phyloP scores from a whole-genome alignment of 495 filamentous ascomycete genomes.

The Lophium mytilinum region DNA sequence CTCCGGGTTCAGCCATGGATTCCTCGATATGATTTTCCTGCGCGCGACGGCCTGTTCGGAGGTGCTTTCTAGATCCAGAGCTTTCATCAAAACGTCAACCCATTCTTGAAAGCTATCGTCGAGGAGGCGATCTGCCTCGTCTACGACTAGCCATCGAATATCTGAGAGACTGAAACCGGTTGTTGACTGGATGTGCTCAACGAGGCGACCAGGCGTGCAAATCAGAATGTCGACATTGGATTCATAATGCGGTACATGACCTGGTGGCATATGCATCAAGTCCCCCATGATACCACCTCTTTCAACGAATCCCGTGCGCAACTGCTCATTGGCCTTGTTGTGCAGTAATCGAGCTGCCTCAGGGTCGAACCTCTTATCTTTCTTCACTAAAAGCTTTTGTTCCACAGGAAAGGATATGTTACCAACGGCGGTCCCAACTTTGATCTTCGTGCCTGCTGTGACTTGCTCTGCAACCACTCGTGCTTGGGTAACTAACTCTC shows the following conservation, averaged over 20 bases:
- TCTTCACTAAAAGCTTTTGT: conserved; percentile 55
- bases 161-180: conserved; percentile 66
- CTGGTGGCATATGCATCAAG: conserved; percentile 38
- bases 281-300: conserved; percentile 40
- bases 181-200: conserved; percentile 82
- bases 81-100: conserved; percentile 63
- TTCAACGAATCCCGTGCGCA: conserved; percentile 25
- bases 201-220: conserved; percentile 83
- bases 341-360: conserved; percentile 37
- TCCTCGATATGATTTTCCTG: conserved; percentile 40
- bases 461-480: conserved; percentile 63
- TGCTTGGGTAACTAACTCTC: conserved; percentile 82
- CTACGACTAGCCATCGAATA: conserved; percentile 80
- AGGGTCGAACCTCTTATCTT: conserved; percentile 54
- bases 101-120: conserved; percentile 91
- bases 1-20: conserved; percentile 40
- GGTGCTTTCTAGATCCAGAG: conserved; percentile 40
- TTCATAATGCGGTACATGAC: conserved; percentile 52
- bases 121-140: conserved; percentile 88
- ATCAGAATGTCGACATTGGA: conserved; percentile 84
- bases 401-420: conserved; percentile 68
- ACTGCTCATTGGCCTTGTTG: conserved; percentile 23
- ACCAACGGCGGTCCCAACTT: conserved; percentile 74
- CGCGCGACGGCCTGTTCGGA: conserved; percentile 10
- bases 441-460: conserved; percentile 53